Evolutionary conservation across 2,329 filamentous ascomycete species (phyloP), one percentile per base, ranked within the genome.

Genomic region (Ampelomyces quisqualis): DNA sequence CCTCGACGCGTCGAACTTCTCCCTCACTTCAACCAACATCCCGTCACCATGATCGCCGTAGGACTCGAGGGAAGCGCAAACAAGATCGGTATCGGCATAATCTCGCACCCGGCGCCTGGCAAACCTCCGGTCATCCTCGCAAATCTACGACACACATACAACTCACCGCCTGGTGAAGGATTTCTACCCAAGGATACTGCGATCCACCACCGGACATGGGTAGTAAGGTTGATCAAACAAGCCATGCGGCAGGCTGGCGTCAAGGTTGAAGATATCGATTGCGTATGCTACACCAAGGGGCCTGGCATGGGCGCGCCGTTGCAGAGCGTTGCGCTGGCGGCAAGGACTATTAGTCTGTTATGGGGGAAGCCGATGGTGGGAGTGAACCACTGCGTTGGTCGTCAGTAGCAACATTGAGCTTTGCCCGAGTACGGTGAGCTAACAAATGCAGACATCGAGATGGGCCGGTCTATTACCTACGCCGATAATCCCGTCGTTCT

Each of bases 181-280:
- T 97, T 98, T 72, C 80, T 97, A 4, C 93, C 93, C 47, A 96
- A 97, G 67, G 93, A 98, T 73, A 96, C 91, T 1, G 93, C 93
- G 11, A 80, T 81, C 37, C 93, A 98, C 72, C 93, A 98, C 77
- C 85, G 93, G 51, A 67, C 81, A 64, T 88, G 86, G 82, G 88
- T 97, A 50, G 86, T 89, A 11, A 74, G 77, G 17, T 76, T 97
- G n/a, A 85, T 93, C 13, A 88, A 85, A 56, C 79, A 81, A 47
- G 88, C 91, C 4, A 80, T 98, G 49, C 74, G 77, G 42, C 82
- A 86, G 53, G 88, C 91, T 0, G 58, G 62, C 5, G 53, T 70
- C 4, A 63, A 55, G 19, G 49, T 68, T 10, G 61, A 73, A 9
- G 85, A 95, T 64, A 78, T 98, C 31, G 84, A 91, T 69, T 95